Conservation (phyloP, 129 eudicot species). For the Lactuca sativa region DNA sequence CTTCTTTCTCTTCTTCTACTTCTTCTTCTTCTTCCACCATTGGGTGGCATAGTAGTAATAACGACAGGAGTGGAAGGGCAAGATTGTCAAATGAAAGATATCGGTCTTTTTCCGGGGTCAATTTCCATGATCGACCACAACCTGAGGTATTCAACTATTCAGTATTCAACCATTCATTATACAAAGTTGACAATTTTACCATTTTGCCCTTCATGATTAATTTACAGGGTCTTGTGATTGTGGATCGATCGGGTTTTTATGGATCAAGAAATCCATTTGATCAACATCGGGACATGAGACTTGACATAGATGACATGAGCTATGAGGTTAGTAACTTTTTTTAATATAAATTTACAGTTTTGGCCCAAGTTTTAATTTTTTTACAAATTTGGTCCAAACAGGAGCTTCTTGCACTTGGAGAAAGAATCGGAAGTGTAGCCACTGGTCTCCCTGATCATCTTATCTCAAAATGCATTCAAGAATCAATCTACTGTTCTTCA, state of each 20-base stretch:
- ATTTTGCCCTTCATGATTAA: neutral
- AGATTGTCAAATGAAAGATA: slow-evolving; percentile 47
- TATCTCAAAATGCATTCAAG: slow-evolving; percentile 52
- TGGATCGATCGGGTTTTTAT: slow-evolving; percentile 48
- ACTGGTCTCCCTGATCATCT: slow-evolving; percentile 66
- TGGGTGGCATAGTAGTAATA: slow-evolving; percentile 38
- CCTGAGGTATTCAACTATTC: slow-evolving; percentile 36
- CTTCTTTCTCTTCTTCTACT: slow-evolving; percentile 36
- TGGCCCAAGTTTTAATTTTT: neutral
- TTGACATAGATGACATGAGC: slow-evolving; percentile 70
- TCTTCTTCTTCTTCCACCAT: slow-evolving; percentile 33
- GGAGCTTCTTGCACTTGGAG: slow-evolving; percentile 87
- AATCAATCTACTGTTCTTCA: slow-evolving; percentile 65
- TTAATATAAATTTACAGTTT: slow-evolving; percentile 4
- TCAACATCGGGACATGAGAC: slow-evolving; percentile 78
- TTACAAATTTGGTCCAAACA: slow-evolving; percentile 9
- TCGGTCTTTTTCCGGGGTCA: slow-evolving; percentile 42
- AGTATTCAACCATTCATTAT: too few species aligned
- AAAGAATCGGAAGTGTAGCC: slow-evolving; percentile 69
- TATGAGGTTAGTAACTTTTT: slow-evolving; percentile 51
- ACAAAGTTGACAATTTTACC: slow-evolving; percentile 1
- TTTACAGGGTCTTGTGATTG: slow-evolving; percentile 56
- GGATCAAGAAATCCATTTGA: slow-evolving; percentile 60
- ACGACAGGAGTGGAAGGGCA: slow-evolving; percentile 50
- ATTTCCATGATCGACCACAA: slow-evolving; percentile 41